Evolutionary conservation across 2,329 filamentous ascomycete genomes (phyloP).

Genomic region (Corynespora cassiicola): DNA sequence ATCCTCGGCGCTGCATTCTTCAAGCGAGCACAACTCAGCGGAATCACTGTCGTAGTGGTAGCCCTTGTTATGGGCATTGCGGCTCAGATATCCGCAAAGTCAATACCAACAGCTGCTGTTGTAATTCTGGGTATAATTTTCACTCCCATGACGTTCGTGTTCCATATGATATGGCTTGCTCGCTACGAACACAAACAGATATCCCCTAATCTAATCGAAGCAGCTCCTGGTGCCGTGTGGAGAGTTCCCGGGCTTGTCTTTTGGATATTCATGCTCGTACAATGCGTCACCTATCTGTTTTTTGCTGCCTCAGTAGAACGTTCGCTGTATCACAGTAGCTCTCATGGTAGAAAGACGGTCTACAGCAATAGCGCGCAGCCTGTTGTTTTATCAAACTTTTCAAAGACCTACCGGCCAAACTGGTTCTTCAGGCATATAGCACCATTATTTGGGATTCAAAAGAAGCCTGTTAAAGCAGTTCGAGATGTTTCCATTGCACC

Average conservation of each 20-base stretch:
- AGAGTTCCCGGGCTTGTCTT: constrained; percentile 73
- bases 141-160: constrained; percentile 83
- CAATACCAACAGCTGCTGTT: constrained; percentile 66
- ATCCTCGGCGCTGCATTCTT: constrained; percentile 81
- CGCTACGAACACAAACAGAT: constrained; percentile 70
- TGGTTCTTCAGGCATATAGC: constrained; percentile 58
- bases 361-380: constrained; percentile 49
- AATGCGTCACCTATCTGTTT: constrained; percentile 77
- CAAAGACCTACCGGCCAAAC: constrained; percentile 75
- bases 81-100: constrained; percentile 70
- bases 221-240: constrained; percentile 65
- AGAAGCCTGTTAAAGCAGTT: constrained; percentile 75
- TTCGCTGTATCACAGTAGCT: constrained; percentile 73
- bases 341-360: constrained; percentile 54
- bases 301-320: constrained; percentile 76
- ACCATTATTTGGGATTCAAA: constrained; percentile 47
- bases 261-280: constrained; percentile 76
- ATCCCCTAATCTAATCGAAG: constrained; percentile 65
- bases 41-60: constrained; percentile 74
- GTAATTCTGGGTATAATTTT: constrained; percentile 75
- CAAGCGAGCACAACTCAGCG: constrained; percentile 81
- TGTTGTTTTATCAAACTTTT: constrained; percentile 73
- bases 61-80: constrained; percentile 77
- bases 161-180: constrained; percentile 76
- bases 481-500: constrained; percentile 72